Percentiles rank a stretch among this genome's conserved stretches.
Conservation (phyloP, 352 stramenopile genomes). For the Pythium oligandrum region DNA sequence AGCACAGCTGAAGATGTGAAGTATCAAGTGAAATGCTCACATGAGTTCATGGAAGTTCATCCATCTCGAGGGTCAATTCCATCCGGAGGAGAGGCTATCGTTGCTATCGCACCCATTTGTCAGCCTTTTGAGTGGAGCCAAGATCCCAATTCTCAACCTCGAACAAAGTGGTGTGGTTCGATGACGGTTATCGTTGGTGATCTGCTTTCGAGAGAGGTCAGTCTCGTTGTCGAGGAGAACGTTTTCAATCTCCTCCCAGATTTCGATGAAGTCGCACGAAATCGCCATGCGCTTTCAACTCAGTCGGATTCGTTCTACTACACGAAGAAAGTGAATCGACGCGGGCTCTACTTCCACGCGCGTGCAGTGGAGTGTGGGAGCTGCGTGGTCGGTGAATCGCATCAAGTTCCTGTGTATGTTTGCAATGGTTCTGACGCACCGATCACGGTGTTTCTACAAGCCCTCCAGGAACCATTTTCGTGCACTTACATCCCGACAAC, state of each 20-base stretch:
- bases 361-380: slow-evolving; percentile 79
- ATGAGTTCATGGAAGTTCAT: slow-evolving; percentile 54
- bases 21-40: slow-evolving; percentile 46
- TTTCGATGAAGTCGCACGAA: slow-evolving; percentile 60
- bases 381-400: slow-evolving; percentile 63
- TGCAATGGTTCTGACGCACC: slow-evolving; percentile 78
- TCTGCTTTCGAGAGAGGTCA: slow-evolving; percentile 49
- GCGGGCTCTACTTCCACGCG: slow-evolving; percentile 79
- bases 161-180: slow-evolving; percentile 57
- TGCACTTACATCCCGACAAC: slow-evolving; percentile 73
- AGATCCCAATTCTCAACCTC: slow-evolving; percentile 8
- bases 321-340: slow-evolving; percentile 69
- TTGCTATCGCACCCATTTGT: slow-evolving; percentile 54
- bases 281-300: slow-evolving; percentile 53
- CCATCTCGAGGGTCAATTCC: slow-evolving; percentile 36
- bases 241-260: slow-evolving; percentile 35
- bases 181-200: slow-evolving; percentile 56
- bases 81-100: slow-evolving; percentile 31
- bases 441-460: slow-evolving; percentile 83
- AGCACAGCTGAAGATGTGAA: slow-evolving; percentile 38
- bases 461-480: slow-evolving; percentile 70
- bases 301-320: slow-evolving; percentile 86
- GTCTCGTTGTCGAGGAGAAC: slow-evolving; percentile 47
- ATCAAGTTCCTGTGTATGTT: slow-evolving; percentile 80
- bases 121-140: slow-evolving; percentile 28